Evolutionary conservation across 495 filamentous ascomycete species (phyloP).

Genomic region (Penicillium lagena): DNA sequence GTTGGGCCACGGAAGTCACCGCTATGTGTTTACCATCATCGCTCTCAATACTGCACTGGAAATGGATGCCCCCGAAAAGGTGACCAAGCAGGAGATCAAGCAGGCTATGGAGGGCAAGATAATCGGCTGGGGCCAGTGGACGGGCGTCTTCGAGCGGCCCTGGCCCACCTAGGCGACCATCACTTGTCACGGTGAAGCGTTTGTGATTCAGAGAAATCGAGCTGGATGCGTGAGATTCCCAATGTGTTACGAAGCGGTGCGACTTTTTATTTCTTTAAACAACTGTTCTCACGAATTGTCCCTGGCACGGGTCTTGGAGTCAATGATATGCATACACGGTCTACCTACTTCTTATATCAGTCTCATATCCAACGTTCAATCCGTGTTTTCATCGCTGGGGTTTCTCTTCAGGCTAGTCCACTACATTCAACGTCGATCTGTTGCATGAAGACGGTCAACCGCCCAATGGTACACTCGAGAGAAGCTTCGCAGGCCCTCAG

Average conservation of each 20-base stretch:
- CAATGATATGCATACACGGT: not conserved
- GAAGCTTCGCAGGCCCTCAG: constrained; percentile 18
- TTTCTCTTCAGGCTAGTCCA: not conserved
- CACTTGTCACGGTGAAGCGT: not conserved
- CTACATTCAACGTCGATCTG: constrained; percentile 13
- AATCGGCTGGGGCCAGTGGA: constrained; percentile 45
- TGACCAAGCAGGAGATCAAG: constrained; percentile 36
- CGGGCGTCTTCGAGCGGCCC: constrained; percentile 39
- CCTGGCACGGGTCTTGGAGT: not conserved
- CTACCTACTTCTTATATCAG: too few species aligned
- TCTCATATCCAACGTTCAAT: too few species aligned
- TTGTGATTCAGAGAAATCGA: too few species aligned
- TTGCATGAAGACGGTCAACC: constrained; percentile 20
- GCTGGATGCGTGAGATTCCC: too few species aligned
- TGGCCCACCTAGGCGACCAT: constrained; percentile 10
- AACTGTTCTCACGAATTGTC: constrained; percentile 1
- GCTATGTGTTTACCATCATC: constrained; percentile 45
- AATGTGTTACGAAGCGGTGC: too few species aligned
- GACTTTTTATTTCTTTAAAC: not conserved
- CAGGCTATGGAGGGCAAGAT: constrained; percentile 40
- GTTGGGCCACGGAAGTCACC: constrained; percentile 41
- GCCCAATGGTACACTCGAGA: constrained; percentile 15
- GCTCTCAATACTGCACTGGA: constrained; percentile 35
- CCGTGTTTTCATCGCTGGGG: not conserved
- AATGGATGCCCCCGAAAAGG: constrained; percentile 19